Evolutionary conservation across 192 early-diverging fungal genomes (phyloP), one percentile per base, ranked within the genome.

Genomic region (Rhizophagus sp.): DNA sequence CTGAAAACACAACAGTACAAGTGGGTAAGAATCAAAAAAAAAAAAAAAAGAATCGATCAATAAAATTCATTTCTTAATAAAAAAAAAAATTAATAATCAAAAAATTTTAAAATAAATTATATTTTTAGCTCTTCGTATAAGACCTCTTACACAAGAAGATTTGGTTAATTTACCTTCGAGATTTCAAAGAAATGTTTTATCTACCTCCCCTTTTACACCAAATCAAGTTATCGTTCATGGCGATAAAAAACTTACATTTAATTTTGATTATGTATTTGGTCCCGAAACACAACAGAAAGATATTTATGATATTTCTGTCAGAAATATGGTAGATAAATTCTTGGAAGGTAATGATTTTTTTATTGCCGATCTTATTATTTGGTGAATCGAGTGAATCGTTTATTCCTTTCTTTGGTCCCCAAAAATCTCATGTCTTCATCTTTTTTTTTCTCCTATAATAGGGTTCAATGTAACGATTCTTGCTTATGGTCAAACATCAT

Each of bases 391-490:
- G 30, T 30, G 30, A 30, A 1, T 30, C 30, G 30, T 30, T 30
- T 30, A 30, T 30, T 30, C 30, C 30, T 30, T 30, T 30, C 30
- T 30, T 30, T 30, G 1, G 30, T 5, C 36, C 4, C 36, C 0
- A 4, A 15, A 73, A 30, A 1, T 30, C 30, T 30, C 1, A 30
- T 3, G 2, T 36, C 34, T 3, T 36, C 1, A 36, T 36, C 34
- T 76, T 64, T 76, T 41, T 64, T 27, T 39, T 50, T 66, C 19
- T n/a, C 24, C 24, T 36, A 13, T 27, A 57, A 27, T 50, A 87
- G 97, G 97, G 15, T 97, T 95, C 81, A 99, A 98, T 86, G 95
- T 94, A 27, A 98, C 97, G 1, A 93, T 99, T 61, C 87, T 99
- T 69, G 97, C 97, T 61, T 94, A 94, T 87, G 94, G 95, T n/a